phyloP scores from a whole-genome alignment of 1,139 yeast genomes.

The Saccharomyces hybrid region DNA sequence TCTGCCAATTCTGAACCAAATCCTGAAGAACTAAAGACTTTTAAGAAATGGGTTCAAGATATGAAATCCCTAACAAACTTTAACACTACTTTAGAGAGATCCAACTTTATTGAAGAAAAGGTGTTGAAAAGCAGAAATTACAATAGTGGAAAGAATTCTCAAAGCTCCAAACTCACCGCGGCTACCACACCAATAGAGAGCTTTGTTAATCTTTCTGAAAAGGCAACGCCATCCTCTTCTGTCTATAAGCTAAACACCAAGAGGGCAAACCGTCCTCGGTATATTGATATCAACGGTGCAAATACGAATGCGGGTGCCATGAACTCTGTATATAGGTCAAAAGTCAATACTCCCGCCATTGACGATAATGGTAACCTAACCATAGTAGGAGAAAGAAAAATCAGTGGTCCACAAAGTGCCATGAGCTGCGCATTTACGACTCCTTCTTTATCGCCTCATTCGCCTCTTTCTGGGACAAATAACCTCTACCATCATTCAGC shows the following conservation, averaged over 20 bases:
- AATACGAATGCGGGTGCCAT: background rate
- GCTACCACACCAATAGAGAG: background rate
- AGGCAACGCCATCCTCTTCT: slow-evolving; percentile 4
- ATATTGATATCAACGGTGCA: background rate
- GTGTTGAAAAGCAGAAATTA: background rate
- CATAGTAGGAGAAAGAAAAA: slow-evolving; percentile 23
- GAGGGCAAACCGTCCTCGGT: background rate
- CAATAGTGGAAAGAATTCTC: background rate
- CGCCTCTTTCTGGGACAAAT: background rate
- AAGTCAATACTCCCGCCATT: slow-evolving; percentile 29
- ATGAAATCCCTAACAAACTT: slow-evolving; percentile 9
- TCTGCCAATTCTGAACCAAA: background rate
- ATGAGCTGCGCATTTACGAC: slow-evolving; percentile 6
- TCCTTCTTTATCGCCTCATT: background rate
- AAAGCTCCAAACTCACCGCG: background rate
- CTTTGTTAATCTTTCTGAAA: slow-evolving; percentile 7
- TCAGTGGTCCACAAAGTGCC: slow-evolving; percentile 8
- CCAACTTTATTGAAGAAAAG: slow-evolving; percentile 5
- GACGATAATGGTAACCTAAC: slow-evolving; percentile 32
- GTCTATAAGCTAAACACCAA: background rate
- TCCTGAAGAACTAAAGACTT: slow-evolving; percentile 4
- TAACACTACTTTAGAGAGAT: slow-evolving; percentile 6
- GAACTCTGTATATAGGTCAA: slow-evolving; percentile 12
- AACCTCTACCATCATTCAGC: background rate
- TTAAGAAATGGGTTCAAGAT: slow-evolving; percentile 14